Base-by-base conservation (phyloP, 208 protist species). In the Trypanosoma caninum region DNA sequence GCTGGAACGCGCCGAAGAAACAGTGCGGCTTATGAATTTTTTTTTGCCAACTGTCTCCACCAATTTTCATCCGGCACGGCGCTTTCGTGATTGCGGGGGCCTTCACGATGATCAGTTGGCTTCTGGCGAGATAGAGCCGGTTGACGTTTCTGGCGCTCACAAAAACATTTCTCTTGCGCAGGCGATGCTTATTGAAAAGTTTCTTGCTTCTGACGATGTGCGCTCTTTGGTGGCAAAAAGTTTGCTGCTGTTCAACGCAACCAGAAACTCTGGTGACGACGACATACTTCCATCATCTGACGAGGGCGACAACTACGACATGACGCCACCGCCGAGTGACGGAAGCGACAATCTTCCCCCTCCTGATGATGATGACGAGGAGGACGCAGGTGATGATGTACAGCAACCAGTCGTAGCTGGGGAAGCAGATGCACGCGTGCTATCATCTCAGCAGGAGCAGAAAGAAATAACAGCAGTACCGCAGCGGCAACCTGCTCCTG, bases 1-100 rank as follows among this genome's bases (percentile, higher is more conserved):
- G 59, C 48, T 65, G 11, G 56, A 50, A 27, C 66, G 66, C 8
- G 58, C 59, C 22, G 59, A 67, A 33, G 66, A 72, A 41, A 72
- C 66, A 3, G 37, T 72, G 30, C 59, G 47, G 34, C 47, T 48
- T 5, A 53, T 72, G 30, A 23, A 27, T 31, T 20, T 59, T 25
- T 34, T 60, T 40, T 41, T 46, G n/a, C 59, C 58, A 18, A 23
- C 44, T 18, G 41, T 33, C 11, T 66, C 66, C 7, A n/a, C 20
- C 6, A 65, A 52, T 38, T 63, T 47, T 53, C 66, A 72, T 23
- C 66, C 66, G 14, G 52, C 66, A 14, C 45, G 66, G 7, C 66
- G 66, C 37, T 72, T 72, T 61, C 52, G 42, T 33, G 59, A 35
- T 34, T 58, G 66, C 13, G 66, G 66, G 28, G 66, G 66, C 2